These are phyloP conservation scores for Ophiosphaerella narmari DNA, from an alignment of 2,329 filamentous ascomycete genomes.

Conservation along the genomic window DNA sequence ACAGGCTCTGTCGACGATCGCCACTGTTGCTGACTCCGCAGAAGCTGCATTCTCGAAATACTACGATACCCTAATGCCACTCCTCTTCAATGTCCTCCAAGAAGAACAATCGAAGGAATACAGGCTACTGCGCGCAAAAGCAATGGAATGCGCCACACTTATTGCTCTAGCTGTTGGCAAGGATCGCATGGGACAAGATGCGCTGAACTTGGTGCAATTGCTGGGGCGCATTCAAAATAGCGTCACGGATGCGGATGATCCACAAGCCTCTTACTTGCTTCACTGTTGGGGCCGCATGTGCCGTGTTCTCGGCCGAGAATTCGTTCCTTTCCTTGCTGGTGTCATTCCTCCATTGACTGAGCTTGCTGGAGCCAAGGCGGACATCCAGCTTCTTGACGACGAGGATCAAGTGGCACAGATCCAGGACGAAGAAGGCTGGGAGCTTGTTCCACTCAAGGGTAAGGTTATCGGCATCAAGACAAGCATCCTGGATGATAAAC, in stretches of 20 bases:
- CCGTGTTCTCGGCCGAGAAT: conserved; percentile 85
- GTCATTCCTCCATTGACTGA: conserved; percentile 95
- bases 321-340: conserved; percentile 86
- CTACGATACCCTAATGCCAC: conserved; percentile 93
- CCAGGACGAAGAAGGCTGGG: conserved; percentile 96
- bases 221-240: conserved; percentile 79
- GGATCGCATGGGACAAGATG: conserved; percentile 86
- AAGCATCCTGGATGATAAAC: conserved; percentile 95
- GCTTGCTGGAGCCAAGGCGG: conserved; percentile 91
- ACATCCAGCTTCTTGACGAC: conserved; percentile 94
- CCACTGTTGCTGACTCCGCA: conserved; percentile 97
- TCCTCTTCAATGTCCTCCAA: conserved; percentile 86
- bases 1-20: conserved; percentile 95
- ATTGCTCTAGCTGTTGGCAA: conserved; percentile 95
- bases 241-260: conserved; percentile 90
- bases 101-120: conserved; percentile 94
- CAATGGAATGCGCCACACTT: conserved; percentile 97
- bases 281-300: conserved; percentile 99
- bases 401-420: conserved; percentile 92
- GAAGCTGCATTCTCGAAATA: conserved; percentile 94
- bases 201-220: conserved; percentile 83
- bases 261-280: conserved; percentile 93
- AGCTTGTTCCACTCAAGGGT: conserved; percentile 92
- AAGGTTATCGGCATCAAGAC: conserved; percentile 99
- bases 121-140: conserved; percentile 88